Percentiles rank a stretch among this genome's conserved stretches.
These are phyloP conservation scores for Casaregolazyma lundiana DNA, from an alignment of 1,139 yeast species.

Conservation along the genomic window DNA sequence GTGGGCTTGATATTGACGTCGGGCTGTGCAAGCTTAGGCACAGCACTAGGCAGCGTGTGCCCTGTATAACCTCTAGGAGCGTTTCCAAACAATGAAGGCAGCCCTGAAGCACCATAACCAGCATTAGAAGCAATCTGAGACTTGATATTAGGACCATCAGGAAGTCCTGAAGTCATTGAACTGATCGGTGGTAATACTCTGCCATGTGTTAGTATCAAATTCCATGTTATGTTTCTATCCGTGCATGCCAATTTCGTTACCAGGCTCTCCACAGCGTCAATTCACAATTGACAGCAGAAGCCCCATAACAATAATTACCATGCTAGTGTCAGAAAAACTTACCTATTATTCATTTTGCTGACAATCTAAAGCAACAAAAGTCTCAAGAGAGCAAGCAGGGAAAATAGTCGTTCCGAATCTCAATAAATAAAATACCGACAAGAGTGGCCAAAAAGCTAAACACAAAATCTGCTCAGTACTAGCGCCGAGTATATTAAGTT, in stretches of 20 bases:
- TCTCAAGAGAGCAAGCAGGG: not conserved
- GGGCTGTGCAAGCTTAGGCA: constrained; percentile 5
- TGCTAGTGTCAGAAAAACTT: not conserved
- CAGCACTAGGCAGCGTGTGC: not conserved
- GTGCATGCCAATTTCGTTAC: not conserved
- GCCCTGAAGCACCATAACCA: not conserved
- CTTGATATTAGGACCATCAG: not conserved
- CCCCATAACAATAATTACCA: not conserved
- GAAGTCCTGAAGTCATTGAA: constrained; percentile 5
- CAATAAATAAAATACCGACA: not conserved
- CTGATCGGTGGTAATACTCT: constrained; percentile 6
- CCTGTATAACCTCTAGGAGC: constrained; percentile 9
- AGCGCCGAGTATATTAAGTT: not conserved
- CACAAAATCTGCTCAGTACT: not conserved
- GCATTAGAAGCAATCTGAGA: not conserved
- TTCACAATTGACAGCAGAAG: too few species aligned
- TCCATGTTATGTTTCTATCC: not conserved
- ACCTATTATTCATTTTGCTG: constrained; percentile 1
- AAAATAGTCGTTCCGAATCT: not conserved
- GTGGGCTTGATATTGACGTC: constrained; percentile 3
- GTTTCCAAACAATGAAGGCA: constrained; percentile 9
- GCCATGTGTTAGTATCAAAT: constrained; percentile 3
- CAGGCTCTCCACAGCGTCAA: too few species aligned
- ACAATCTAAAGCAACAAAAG: not conserved
- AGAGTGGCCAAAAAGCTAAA: not conserved